Evolutionary conservation across 2,329 filamentous ascomycete genomes (phyloP).

Genomic region (Pseudocercospora musae): DNA sequence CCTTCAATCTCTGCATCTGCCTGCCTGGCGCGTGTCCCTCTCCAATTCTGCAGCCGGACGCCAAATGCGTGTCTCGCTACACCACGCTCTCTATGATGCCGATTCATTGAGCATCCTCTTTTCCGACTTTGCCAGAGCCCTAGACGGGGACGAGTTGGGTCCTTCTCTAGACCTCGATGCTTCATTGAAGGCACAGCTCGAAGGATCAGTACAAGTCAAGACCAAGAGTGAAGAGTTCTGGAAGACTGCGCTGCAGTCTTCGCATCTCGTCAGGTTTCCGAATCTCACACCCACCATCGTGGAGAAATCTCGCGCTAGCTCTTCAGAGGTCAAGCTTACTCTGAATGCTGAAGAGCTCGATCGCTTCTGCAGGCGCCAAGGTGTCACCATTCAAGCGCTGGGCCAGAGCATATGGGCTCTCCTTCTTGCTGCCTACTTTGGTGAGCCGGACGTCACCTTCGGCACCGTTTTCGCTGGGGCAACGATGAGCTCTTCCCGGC

Average conservation of each 20-base stretch:
- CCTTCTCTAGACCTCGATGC: slow-evolving; percentile 38
- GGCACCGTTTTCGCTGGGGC: slow-evolving; percentile 78
- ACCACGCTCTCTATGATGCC: slow-evolving; percentile 86
- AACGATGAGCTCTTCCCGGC: slow-evolving; percentile 56
- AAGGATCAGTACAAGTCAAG: slow-evolving; percentile 7
- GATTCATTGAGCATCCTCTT: slow-evolving; percentile 67
- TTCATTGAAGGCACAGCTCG: slow-evolving; percentile 43
- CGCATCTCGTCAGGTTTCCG: slow-evolving; percentile 66
- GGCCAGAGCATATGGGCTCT: slow-evolving; percentile 76
- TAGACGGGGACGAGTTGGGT: slow-evolving; percentile 29
- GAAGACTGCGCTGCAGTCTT: slow-evolving; percentile 45
- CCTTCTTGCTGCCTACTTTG: slow-evolving; percentile 71
- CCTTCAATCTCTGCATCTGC: slow-evolving; percentile 48
- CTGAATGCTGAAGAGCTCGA: slow-evolving; percentile 51
- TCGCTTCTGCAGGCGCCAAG: slow-evolving; percentile 51
- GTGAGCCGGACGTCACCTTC: slow-evolving; percentile 71
- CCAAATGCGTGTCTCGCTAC: slow-evolving; percentile 54
- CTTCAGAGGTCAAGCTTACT: slow-evolving; percentile 39
- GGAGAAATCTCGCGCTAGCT: slow-evolving; percentile 35
- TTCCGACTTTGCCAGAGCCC: slow-evolving; percentile 51
- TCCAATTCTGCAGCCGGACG: slow-evolving; percentile 28
- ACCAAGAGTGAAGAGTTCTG: slow-evolving; percentile 54
- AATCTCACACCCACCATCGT: slow-evolving; percentile 63
- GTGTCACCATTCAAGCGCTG: slow-evolving; percentile 72
- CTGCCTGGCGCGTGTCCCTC: slow-evolving; percentile 63